Percentiles rank a stretch among this genome's conserved stretches.
Evolutionary conservation across 306 rosid genomes (phyloP).

Genomic region (Acacia confusa): DNA sequence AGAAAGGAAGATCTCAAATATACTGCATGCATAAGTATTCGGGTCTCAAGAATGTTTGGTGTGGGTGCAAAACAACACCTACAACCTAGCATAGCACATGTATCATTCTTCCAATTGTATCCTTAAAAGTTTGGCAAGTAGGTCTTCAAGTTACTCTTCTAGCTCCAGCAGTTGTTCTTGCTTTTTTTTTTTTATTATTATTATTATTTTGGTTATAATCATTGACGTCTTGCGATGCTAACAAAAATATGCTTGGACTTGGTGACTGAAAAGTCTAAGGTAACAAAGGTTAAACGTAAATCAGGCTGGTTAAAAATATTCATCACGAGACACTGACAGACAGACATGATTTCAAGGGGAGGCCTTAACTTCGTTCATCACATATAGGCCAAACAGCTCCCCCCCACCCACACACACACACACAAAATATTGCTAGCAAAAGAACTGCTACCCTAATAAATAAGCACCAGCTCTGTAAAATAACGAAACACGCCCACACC

Average conservation of each 20-base stretch:
- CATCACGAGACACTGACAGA: neutral
- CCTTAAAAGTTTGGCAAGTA: neutral
- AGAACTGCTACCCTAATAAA: neutral
- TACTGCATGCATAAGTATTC: neutral
- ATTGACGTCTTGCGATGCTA: neutral
- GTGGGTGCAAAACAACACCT: conserved; percentile 4
- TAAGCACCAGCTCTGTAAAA: neutral
- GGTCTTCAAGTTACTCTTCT: conserved; percentile 15
- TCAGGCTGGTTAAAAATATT: neutral
- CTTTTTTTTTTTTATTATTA: neutral
- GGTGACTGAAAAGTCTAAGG: neutral
- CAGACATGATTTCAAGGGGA: conserved; percentile 13
- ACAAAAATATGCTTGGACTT: neutral
- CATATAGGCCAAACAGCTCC: neutral
- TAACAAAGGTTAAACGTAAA: conserved; percentile 7
- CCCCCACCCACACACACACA: too few relatives aligned
- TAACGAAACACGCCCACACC: neutral
- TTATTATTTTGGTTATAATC: neutral
- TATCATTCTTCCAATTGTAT: neutral
- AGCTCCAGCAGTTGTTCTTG: conserved; percentile 6
- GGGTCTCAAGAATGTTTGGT: neutral
- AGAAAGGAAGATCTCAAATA: neutral
- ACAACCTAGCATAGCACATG: conserved; percentile 11
- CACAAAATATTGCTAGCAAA: neutral
- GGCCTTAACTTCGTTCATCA: conserved; percentile 12